A percentile compares a stretch with the other conserved stretches of the same genome.
These are phyloP conservation scores for Flaveria robusta DNA, from an alignment of 129 eudicot species.

Conservation along the genomic window DNA sequence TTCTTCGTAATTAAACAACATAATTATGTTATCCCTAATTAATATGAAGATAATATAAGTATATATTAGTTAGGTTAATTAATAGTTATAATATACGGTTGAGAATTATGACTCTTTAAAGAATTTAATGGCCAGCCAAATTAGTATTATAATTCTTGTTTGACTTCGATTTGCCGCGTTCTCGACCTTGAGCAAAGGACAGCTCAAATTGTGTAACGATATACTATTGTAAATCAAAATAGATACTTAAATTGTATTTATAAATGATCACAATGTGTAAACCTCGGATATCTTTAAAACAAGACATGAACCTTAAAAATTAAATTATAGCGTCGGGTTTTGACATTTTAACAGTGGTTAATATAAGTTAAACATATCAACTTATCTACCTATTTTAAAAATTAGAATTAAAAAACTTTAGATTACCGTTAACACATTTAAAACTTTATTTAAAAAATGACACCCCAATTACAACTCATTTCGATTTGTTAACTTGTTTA, in stretches of 20 bases:
- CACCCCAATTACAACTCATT: too few species aligned
- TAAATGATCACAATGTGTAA: background rate
- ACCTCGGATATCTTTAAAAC: background rate
- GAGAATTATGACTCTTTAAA: conserved; percentile 16
- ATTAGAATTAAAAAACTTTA: too few species aligned
- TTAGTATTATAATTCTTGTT: background rate
- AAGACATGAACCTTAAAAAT: background rate
- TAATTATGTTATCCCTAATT: conserved; percentile 17
- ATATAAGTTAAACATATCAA: too few species aligned
- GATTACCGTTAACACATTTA: too few species aligned
- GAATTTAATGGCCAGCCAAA: conserved; percentile 23
- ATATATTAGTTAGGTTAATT: conserved; percentile 8
- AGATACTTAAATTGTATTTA: background rate
- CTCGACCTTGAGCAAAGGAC: background rate
- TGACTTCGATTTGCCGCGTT: conserved; percentile 17
- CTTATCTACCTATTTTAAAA: too few species aligned
- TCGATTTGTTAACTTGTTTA: too few species aligned
- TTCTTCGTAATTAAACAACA: conserved; percentile 13
- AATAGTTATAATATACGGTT: background rate
- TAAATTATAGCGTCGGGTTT: background rate
- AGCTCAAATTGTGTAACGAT: conserved; percentile 8
- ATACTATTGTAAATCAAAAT: background rate
- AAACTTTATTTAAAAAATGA: too few species aligned
- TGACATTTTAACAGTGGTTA: too few species aligned
- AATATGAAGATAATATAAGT: conserved; percentile 25